phyloP scores from a whole-genome alignment of 2,329 filamentous ascomycete genomes.

The Aspergillus cejpii region DNA sequence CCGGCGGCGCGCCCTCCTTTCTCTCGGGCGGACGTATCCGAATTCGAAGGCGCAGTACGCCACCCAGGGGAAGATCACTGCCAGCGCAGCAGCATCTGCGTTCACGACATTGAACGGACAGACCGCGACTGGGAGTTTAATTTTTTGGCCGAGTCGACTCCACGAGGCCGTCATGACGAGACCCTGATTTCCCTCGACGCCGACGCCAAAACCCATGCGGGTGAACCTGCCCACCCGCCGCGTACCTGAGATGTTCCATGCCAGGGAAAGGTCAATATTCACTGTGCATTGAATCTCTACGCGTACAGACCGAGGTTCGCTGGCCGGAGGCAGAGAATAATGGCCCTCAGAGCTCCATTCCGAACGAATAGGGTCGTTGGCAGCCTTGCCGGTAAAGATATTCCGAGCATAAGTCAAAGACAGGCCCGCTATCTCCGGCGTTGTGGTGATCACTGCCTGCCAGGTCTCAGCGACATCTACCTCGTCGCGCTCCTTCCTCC shows the following conservation, averaged over 20 bases:
- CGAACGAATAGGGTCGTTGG: slow-evolving; percentile 29
- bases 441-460: slow-evolving; percentile 27
- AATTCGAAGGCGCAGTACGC: slow-evolving; percentile 40
- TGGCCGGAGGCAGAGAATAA: slow-evolving; percentile 25
- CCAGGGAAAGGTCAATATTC: slow-evolving; percentile 23
- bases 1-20: slow-evolving; percentile 31
- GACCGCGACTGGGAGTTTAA: slow-evolving; percentile 36
- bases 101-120: slow-evolving; percentile 32
- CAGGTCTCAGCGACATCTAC: slow-evolving; percentile 29
- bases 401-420: slow-evolving; percentile 33
- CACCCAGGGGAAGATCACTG: slow-evolving; percentile 35
- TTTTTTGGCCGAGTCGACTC: slow-evolving; percentile 37
- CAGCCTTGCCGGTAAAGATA: slow-evolving; percentile 32
- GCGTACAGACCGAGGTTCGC: slow-evolving; percentile 29
- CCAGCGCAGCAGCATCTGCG: slow-evolving; percentile 31
- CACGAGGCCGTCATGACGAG: slow-evolving; percentile 37
- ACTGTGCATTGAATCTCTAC: slow-evolving; percentile 29
- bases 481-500: slow-evolving; percentile 16
- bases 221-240: slow-evolving; percentile 36
- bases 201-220: slow-evolving; percentile 36
- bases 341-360: slow-evolving; percentile 41
- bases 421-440: slow-evolving; percentile 25
- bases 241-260: slow-evolving; percentile 33
- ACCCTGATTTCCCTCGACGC: slow-evolving; percentile 30
- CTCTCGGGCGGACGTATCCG: slow-evolving; percentile 35